Base-by-base conservation (phyloP, 140 eudicot species). In the Oenanthe javanica region DNA sequence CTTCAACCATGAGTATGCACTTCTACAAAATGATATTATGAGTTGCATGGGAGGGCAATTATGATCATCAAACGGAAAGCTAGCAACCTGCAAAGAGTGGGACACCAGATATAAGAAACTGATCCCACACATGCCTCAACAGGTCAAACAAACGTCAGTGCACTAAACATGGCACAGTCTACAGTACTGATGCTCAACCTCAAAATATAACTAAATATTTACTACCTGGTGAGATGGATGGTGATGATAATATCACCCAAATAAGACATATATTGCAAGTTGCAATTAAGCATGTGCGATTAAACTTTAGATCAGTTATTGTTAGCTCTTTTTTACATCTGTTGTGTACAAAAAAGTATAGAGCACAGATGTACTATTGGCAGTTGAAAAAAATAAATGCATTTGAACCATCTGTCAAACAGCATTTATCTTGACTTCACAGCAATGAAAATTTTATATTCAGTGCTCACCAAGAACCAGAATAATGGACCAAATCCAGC, bases 1-100 rank as follows among this genome's bases (percentile, higher is more conserved):
- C 88, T 94, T 94, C 88, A 94, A 84, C 98, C 98, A 94, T 43
- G 98, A 86, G 84, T 90, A 94, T 54, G 98, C 98, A 88, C 98
- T 94, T 79, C 88, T 96, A 83, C 98, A 94, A 84, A 94, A 94
- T 79, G 89, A 88, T 86, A 79, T 90, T 54, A 94, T 90, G 57
- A 94, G 97, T 75, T 89, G 98, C 78, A 94, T 87, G 10, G 97
- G 98, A 83, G 98, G 98, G 85, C 98, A 94, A 79, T 90, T 94
- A 83, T 94, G 98, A 81, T 94, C 98, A 83, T 94, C 98, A 88
- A 92, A 92, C 8, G 98, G 98, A 85, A 92, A 94, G 81, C 97
- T 80, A 83, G 98, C 98, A 77, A 94, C 94, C 98, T 94, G 96
- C 77, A 27, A 59, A 27, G n/a, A 77, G 72, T 64, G 72, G 50